These are phyloP conservation scores for Exophiala alcalophila DNA, from an alignment of 2,329 filamentous ascomycete genomes.

Conservation along the genomic window DNA sequence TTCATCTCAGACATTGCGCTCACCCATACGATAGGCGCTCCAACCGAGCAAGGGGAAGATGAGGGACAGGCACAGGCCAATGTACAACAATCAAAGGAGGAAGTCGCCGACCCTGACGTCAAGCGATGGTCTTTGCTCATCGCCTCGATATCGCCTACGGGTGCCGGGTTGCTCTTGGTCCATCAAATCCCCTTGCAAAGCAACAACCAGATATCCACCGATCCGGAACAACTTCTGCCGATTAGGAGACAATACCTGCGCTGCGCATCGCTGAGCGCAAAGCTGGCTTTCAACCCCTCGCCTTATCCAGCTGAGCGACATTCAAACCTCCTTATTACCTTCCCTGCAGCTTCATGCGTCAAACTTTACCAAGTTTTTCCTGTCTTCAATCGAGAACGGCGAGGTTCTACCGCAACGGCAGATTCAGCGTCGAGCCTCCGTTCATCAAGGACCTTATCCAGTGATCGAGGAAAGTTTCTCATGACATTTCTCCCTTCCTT, in stretches of 20 bases:
- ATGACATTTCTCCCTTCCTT: conserved; percentile 44
- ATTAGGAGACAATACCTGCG: conserved; percentile 49
- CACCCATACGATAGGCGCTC: conserved; percentile 47
- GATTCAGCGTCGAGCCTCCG: conserved; percentile 30
- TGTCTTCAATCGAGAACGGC: conserved; percentile 33
- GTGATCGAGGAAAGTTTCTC: conserved; percentile 43
- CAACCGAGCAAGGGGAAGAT: conserved; percentile 32
- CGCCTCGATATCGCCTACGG: conserved; percentile 46
- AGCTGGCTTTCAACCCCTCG: conserved; percentile 54
- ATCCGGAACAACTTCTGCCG: conserved; percentile 41
- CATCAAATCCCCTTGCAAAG: conserved; percentile 42
- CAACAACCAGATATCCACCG: conserved; percentile 31
- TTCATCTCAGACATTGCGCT: conserved; percentile 52
- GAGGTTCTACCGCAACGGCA: conserved; percentile 34
- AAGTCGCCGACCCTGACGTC: conserved; percentile 14
- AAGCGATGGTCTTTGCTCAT: conserved; percentile 46
- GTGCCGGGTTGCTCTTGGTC: conserved; percentile 44
- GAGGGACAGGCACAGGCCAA: conserved; percentile 34
- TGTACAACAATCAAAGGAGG: conserved; percentile 30
- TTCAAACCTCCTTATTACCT: conserved; percentile 54
- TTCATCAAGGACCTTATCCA: conserved; percentile 23
- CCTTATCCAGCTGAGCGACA: conserved; percentile 53
- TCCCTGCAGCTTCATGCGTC: conserved; percentile 51
- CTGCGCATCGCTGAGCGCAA: conserved; percentile 45
- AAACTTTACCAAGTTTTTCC: conserved; percentile 58